Base-by-base conservation (phyloP, 208 protist species). In the Herpetomonas tarakana region DNA sequence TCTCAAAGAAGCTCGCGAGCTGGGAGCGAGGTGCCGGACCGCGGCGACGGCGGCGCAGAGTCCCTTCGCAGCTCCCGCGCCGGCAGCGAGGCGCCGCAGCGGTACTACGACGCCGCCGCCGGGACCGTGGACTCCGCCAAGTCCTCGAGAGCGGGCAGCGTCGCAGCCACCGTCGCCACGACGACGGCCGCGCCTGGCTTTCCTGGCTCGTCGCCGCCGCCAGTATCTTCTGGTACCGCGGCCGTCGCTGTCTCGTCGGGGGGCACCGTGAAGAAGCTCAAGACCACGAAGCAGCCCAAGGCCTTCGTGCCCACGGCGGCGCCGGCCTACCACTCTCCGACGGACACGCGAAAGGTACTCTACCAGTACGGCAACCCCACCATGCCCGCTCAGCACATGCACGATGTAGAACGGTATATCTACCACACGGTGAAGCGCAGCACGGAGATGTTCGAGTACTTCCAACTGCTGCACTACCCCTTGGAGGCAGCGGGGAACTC, bases 391-490 rank as follows among this genome's bases (percentile, higher is more conserved):
- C 57, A 78, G 47, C 61, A 69, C 54, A 69, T 82, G 18, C 62
- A 60, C 19, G 66, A 35, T 18, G 62, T 70, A 14, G 74, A 85
- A 50, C 54, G 67, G 47, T 59, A 64, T 2, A 55, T 92, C 0
- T 84, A 88, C 68, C 69, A 80, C 52, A 88, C 81, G 1, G 63
- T 89, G 12, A 55, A 56, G 6, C 45, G 65, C 31, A 63, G 65
- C 21, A 76, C 72, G 44, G 76, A 69, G 2, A 62, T 50, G 0
- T 93, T 89, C 65, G 71, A 65, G 30, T 82, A 86, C 52, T 81
- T 74, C 31, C 87, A 91, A 53, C 73, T 66, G 38, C 60, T 93
- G 19, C 67, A 73, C 64, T 89, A 93, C 65, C 87, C 87, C 1
- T 65, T 89, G 19, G 78, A 87, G 25, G 50, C 25, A 30, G 50